Percentiles rank a stretch among this genome's conserved stretches.
Conservation (phyloP, 257 asterid species). For the Gardenia jasminoides region DNA sequence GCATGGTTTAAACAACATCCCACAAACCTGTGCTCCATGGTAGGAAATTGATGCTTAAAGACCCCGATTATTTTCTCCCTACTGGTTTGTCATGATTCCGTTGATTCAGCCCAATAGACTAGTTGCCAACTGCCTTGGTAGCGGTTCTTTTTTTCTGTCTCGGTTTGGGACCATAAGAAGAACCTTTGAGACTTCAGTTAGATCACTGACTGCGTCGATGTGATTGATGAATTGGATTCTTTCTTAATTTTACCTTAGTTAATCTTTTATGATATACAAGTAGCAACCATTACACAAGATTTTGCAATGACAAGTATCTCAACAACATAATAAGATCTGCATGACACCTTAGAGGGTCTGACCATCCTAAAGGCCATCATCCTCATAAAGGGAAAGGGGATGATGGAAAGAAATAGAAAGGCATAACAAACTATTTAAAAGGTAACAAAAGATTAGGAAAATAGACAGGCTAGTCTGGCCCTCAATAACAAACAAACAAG, state of each 20-base stretch:
- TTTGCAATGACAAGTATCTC: no score
- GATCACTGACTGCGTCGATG: no score
- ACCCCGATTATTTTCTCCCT: no score
- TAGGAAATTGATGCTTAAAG: neutral
- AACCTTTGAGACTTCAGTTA: no score
- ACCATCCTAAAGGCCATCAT: no score
- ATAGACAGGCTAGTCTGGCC: neutral
- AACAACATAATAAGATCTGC: no score
- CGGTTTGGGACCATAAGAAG: no score
- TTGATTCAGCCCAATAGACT: neutral
- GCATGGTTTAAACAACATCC: neutral
- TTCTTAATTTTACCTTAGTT: no score
- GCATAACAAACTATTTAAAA: neutral
- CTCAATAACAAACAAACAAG: neutral
- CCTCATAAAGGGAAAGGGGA: neutral
- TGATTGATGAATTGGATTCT: neutral
- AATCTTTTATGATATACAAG: no score
- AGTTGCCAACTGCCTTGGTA: neutral
- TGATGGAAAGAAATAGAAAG: neutral
- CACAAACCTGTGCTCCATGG: neutral
- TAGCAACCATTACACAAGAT: no score
- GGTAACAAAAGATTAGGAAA: neutral
- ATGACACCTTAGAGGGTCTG: no score
- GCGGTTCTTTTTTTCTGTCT: no score
- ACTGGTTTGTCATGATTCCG: neutral